Evolutionary conservation across 129 eudicot species (phyloP).

Genomic region (Centaurea solstitialis): DNA sequence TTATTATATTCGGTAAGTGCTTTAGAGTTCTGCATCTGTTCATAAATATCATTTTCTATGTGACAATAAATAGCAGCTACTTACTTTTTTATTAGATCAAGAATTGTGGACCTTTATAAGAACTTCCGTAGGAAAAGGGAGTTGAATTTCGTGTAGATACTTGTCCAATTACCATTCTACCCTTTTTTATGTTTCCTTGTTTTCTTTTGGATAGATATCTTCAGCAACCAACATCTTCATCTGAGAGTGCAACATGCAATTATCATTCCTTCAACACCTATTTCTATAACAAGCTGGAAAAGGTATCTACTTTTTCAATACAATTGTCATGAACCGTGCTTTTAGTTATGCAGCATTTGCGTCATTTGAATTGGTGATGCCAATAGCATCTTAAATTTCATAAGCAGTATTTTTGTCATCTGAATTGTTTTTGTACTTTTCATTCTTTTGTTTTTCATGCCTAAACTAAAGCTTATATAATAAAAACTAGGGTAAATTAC

Average conservation of each 20-base stretch:
- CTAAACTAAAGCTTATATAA: neutral
- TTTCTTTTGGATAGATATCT: constrained; percentile 60
- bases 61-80: neutral
- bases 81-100: neutral
- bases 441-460: too few species aligned
- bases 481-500: too few species aligned
- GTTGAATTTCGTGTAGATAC: neutral
- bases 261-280: constrained; percentile 89
- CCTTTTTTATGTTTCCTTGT: neutral
- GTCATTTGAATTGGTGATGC: too few species aligned
- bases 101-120: neutral
- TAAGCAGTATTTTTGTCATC: too few species aligned
- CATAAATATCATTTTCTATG: neutral
- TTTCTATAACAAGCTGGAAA: constrained; percentile 78
- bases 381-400: neutral
- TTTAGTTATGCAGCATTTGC: too few species aligned
- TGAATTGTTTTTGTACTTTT: neutral
- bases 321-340: neutral
- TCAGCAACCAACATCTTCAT: constrained; percentile 46
- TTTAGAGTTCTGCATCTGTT: constrained; percentile 2
- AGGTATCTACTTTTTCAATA: constrained; percentile 47
- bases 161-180: neutral
- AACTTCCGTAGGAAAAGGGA: neutral
- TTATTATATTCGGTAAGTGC: constrained; percentile 76
- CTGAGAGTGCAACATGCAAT: constrained; percentile 26